Evolutionary conservation across 148 eudicot species (phyloP).

Genomic region (Silene conica): DNA sequence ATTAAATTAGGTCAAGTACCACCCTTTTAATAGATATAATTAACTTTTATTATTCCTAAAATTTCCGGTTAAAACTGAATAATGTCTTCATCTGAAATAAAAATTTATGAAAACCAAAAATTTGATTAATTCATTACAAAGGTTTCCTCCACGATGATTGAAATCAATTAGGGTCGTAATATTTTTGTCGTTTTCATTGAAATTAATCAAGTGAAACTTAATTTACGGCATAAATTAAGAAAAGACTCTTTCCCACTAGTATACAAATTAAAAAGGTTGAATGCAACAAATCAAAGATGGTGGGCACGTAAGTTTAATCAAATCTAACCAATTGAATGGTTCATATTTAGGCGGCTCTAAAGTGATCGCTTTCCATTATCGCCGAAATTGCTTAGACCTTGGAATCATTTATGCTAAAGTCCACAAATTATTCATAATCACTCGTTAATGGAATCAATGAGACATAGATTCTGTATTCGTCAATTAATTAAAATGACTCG

Average conservation of each 20-base stretch:
- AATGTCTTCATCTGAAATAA: too few species aligned
- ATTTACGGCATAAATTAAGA: neutral
- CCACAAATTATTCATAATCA: neutral
- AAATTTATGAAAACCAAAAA: too few species aligned
- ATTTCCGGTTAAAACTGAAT: too few species aligned
- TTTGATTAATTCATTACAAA: neutral
- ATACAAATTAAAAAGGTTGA: neutral
- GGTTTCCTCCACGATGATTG: neutral
- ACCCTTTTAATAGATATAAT: too few species aligned
- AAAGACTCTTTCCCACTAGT: slow-evolving; percentile 15
- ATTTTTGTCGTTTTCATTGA: neutral
- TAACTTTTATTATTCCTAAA: too few species aligned
- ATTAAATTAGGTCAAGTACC: too few species aligned
- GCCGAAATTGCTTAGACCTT: slow-evolving; percentile 10
- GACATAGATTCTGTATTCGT: too few species aligned
- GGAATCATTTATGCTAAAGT: slow-evolving; percentile 15
- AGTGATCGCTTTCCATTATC: slow-evolving; percentile 9
- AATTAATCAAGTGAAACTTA: neutral
- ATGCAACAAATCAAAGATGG: neutral
- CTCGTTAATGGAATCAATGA: too few species aligned
- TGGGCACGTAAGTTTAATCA: slow-evolving; percentile 4
- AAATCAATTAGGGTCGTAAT: neutral
- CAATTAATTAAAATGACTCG: too few species aligned
- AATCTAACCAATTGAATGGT: slow-evolving; percentile 1
- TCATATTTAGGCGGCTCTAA: slow-evolving; percentile 20